These are phyloP conservation scores for Ogataea chonburiensis DNA, from an alignment of 805 yeast species.

Conservation along the genomic window DNA sequence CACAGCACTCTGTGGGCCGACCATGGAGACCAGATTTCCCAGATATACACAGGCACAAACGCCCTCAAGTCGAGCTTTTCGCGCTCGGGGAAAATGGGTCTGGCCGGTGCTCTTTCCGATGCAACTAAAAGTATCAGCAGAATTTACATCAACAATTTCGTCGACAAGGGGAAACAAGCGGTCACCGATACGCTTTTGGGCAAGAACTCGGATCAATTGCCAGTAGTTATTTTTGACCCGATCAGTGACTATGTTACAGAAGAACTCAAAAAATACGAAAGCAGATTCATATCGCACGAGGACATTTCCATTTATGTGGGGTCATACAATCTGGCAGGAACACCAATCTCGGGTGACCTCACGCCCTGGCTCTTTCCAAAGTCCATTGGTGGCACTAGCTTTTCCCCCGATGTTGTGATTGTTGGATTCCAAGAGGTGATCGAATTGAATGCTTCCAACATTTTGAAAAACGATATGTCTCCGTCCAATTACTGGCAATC, in stretches of 20 bases:
- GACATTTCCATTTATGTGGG: conserved; percentile 72
- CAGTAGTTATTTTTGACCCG: conserved; percentile 84
- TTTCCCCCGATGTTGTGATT: conserved; percentile 76
- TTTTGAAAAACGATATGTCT: conserved; percentile 80
- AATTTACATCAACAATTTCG: conserved; percentile 93
- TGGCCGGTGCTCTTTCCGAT: conserved; percentile 96
- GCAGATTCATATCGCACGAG: conserved; percentile 58
- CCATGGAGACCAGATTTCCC: conserved; percentile 94
- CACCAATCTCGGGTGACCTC: conserved; percentile 55
- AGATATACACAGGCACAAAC: conserved; percentile 95
- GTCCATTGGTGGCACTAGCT: conserved; percentile 46
- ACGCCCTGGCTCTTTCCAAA: conserved; percentile 80
- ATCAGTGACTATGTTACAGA: conserved; percentile 78
- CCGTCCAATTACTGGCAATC: conserved; percentile 79
- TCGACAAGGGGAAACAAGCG: conserved; percentile 87
- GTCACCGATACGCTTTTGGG: conserved; percentile 88
- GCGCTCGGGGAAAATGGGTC: conserved; percentile 91
- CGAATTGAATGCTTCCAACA: conserved; percentile 88
- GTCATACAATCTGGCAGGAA: conserved; percentile 86
- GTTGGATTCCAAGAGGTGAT: conserved; percentile 93
- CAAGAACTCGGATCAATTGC: conserved; percentile 63
- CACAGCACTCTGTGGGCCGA: conserved; percentile 96
- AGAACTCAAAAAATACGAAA: conserved; percentile 48
- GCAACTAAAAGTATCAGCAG: conserved; percentile 94
- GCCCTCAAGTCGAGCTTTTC: conserved; percentile 94